Evolutionary conservation across 441 rosid genomes (phyloP).

Genomic region (Macaranga tanarius): DNA sequence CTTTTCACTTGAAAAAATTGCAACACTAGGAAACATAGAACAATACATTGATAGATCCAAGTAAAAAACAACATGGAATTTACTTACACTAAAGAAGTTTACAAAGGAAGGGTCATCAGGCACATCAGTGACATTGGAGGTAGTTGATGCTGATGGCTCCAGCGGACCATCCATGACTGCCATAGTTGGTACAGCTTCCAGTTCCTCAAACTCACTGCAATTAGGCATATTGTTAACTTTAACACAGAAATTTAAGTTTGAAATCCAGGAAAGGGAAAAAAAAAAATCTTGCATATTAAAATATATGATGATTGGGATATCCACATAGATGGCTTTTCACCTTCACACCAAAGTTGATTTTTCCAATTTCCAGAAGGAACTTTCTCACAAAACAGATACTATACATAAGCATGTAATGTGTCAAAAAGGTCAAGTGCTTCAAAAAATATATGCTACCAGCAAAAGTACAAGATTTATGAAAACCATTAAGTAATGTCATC

Average conservation of each 20-base stretch:
- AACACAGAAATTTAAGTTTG: neutral
- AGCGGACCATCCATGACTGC: constrained; percentile 82
- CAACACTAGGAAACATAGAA: neutral
- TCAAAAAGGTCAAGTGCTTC: neutral
- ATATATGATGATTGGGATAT: neutral
- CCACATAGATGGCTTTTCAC: neutral
- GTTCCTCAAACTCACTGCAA: constrained; percentile 87
- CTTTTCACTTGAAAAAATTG: neutral
- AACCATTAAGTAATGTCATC: neutral
- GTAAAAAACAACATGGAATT: constrained; percentile 6
- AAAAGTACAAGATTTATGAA: neutral
- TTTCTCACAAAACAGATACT: neutral
- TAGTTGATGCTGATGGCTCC: constrained; percentile 64
- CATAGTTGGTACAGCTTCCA: constrained; percentile 86
- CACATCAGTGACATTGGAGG: constrained; percentile 39
- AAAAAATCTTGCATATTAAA: neutral
- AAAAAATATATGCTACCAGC: neutral
- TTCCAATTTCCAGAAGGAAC: neutral
- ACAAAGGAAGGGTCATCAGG: constrained; percentile 79
- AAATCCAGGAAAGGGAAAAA: neutral
- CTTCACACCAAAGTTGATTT: neutral
- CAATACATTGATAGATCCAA: neutral
- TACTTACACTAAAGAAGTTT: constrained; percentile 81
- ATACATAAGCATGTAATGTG: neutral
- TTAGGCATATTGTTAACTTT: neutral